Conservation (phyloP, 129 eudicot genomes). For the Flaveria bidentis region DNA sequence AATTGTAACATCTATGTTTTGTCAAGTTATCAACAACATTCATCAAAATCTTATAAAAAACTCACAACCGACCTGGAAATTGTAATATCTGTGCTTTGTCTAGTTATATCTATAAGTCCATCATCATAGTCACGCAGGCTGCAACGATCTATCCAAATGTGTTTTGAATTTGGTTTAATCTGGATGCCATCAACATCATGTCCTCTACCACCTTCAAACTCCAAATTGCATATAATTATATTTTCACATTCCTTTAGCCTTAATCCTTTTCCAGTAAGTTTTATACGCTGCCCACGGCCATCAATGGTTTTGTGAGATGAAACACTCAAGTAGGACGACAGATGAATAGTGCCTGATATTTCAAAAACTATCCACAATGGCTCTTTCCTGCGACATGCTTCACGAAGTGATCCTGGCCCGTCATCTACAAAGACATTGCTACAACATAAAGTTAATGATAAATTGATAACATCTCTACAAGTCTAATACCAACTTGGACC, state of each 20-base stretch:
- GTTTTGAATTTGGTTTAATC: conserved; percentile 84
- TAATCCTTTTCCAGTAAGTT: conserved; percentile 75
- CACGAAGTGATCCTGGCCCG: conserved; percentile 94
- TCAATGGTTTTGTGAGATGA: conserved; percentile 88
- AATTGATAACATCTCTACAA: neutral
- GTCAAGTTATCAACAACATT: conserved; percentile 12
- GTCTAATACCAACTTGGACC: too few relatives aligned
- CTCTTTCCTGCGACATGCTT: conserved; percentile 72
- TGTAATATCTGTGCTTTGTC: conserved; percentile 87
- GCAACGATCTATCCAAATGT: conserved; percentile 94
- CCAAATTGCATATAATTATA: conserved; percentile 76
- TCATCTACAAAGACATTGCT: conserved; percentile 58
- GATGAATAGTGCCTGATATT: conserved; percentile 76
- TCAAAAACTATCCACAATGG: conserved; percentile 85
- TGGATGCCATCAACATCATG: conserved; percentile 95
- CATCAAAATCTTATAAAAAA: neutral
- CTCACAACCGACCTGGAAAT: conserved; percentile 63
- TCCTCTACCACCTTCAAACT: conserved; percentile 92
- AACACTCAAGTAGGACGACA: conserved; percentile 65
- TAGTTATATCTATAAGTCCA: conserved; percentile 83
- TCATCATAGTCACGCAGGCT: conserved; percentile 86
- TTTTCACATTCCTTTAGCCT: conserved; percentile 87
- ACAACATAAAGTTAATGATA: conserved; percentile 7
- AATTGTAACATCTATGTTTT: neutral
- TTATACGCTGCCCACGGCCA: conserved; percentile 82